Percentiles rank a stretch among this genome's conserved stretches.
These are phyloP conservation scores for Leucogyrophana mollusca DNA, from an alignment of 768 basidiomycete species.

Conservation along the genomic window DNA sequence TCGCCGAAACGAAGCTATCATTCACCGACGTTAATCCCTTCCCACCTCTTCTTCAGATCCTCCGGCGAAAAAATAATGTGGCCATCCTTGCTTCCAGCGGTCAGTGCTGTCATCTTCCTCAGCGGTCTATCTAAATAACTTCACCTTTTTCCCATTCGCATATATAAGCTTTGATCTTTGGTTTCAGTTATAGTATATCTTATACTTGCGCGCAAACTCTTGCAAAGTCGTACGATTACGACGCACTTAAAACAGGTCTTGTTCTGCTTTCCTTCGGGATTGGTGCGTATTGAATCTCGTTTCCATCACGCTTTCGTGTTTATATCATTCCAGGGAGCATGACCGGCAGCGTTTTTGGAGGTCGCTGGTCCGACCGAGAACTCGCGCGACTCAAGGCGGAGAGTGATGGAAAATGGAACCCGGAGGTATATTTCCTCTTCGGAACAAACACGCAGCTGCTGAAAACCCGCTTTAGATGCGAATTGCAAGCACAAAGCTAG, in stretches of 20 bases:
- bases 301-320: neutral
- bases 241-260: slow-evolving; percentile 68
- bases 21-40: slow-evolving; percentile 69
- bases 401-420: slow-evolving; percentile 45
- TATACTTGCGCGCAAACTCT: slow-evolving; percentile 75
- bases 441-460: neutral
- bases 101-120: slow-evolving; percentile 9
- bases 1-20: slow-evolving; percentile 47
- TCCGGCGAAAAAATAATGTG: slow-evolving; percentile 65
- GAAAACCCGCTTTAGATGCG: slow-evolving; percentile 51
- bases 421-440: slow-evolving; percentile 44
- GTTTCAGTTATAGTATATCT: slow-evolving; percentile 61
- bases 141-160: neutral
- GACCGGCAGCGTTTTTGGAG: slow-evolving; percentile 48
- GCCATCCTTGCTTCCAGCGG: slow-evolving; percentile 38
- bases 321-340: slow-evolving; percentile 34
- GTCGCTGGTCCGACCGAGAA: slow-evolving; percentile 48
- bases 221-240: slow-evolving; percentile 58
- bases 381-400: slow-evolving; percentile 38
- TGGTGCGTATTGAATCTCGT: slow-evolving; percentile 33
- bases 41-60: slow-evolving; percentile 51
- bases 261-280: slow-evolving; percentile 70
- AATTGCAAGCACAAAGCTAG: slow-evolving; percentile 54
- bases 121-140: neutral
- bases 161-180: slow-evolving; percentile 58